Base-by-base conservation (phyloP, 2,329 filamentous ascomycete genomes). In the Emmonsiellopsis sp. region DNA sequence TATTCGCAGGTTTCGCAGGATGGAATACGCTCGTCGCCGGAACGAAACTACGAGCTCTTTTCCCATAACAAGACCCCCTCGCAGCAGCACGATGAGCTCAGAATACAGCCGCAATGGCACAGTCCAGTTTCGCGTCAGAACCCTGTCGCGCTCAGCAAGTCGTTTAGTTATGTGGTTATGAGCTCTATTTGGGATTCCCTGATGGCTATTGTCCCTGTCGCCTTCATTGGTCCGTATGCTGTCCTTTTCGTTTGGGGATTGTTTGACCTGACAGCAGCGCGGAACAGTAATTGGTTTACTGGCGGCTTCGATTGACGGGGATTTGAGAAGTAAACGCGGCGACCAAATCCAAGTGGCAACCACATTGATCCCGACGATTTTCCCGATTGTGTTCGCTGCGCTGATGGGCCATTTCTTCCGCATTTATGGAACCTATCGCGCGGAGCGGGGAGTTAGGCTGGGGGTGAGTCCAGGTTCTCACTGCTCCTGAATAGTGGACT, bases 341-440 rank as follows among this genome's bases (percentile, higher is more conserved):
- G 46, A 49, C 8, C 46, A 30, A 38, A 49, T 49, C 10, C 11
- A 4, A 5, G 3, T 7, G 13, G 46, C 16, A 15, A 49, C 46
- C 13, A 49, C 32, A 1, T 38, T 49, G 32, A 40, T 38, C 26
- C 46, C 46, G 13, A 49, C 46, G 2, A 38, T 49, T 1, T 49
- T 49, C 34, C 46, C 46, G 11, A 49, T 49, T 38, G 34, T 40
- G 26, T 49, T 49, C 34, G 46, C 46, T 10, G 46, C 46, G 2
- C 15, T 49, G 34, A 35, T 49, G 34, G 46, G 46, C 46, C 38
- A 49, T 30, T 49, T 49, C 34, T 49, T 49, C 10, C 46, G 46
- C n/a, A 38, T 49, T 38, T 49, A 49, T 40, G 46, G 46, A 9
- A 49, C 46, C 5, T 49, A 26, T 38, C 37, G 46, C 32, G 46